Percentiles rank a stretch among this genome's conserved stretches.
Evolutionary conservation across 164 flowering plant genomes (phyloP).

Genomic region (Umbilicus rupestris): DNA sequence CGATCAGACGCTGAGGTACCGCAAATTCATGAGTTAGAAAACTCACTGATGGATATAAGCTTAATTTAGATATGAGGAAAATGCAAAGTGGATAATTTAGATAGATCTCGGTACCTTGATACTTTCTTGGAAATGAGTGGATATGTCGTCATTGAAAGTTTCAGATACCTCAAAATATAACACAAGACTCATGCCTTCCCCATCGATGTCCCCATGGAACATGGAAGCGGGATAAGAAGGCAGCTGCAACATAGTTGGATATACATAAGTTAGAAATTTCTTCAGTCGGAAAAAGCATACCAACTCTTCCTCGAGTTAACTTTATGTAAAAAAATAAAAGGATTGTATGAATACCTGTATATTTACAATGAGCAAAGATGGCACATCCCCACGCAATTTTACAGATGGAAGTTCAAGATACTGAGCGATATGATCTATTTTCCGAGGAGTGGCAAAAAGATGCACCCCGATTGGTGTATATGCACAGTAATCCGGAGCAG

Average conservation of each 20-base stretch:
- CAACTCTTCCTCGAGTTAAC: neutral
- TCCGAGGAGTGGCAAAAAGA: constrained; percentile 26
- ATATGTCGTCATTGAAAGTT: constrained; percentile 45
- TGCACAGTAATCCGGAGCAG: constrained; percentile 32
- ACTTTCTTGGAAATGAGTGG: constrained; percentile 54
- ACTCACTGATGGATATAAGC: neutral
- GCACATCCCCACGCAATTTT: constrained; percentile 21
- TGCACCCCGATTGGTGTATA: constrained; percentile 40
- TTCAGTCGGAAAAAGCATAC: neutral
- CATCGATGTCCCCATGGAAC: constrained; percentile 79
- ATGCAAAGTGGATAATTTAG: neutral
- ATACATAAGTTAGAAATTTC: neutral
- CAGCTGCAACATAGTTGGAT: constrained; percentile 29
- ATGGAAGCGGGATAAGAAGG: constrained; percentile 88
- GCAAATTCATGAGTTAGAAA: neutral
- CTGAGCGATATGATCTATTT: constrained; percentile 39
- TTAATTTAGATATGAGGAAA: neutral
- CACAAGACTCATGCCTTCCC: constrained; percentile 92
- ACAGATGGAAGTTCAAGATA: constrained; percentile 37
- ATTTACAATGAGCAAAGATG: constrained; percentile 38
- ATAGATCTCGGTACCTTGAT: constrained; percentile 41
- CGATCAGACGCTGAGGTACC: constrained; percentile 56
- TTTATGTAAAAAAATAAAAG: neutral
- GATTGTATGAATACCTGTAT: constrained; percentile 27
- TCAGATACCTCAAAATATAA: constrained; percentile 75